A percentile compares a stretch with the other conserved stretches of the same genome.
phyloP scores from a whole-genome alignment of 495 filamentous ascomycete species.

The Tuber brumale region DNA sequence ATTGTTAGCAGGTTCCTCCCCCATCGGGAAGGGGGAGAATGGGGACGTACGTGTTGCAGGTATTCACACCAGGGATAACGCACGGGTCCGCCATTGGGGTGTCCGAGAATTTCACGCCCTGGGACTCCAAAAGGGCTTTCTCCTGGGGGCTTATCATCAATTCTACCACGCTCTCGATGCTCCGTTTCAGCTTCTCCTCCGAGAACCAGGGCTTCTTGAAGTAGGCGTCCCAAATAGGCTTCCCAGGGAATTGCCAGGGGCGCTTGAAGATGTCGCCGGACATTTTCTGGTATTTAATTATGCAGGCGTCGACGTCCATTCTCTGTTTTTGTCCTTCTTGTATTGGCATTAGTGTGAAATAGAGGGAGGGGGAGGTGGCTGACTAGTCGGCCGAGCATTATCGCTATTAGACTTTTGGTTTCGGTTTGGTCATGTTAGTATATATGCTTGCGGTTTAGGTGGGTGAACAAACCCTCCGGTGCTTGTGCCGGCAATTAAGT shows the following conservation, averaged over 20 bases:
- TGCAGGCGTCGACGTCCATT: slow-evolving; percentile 42
- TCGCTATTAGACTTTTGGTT: slow-evolving; percentile 40
- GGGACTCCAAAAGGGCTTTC: slow-evolving; percentile 13
- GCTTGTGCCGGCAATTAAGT: slow-evolving; percentile 44
- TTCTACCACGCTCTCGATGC: slow-evolving; percentile 26
- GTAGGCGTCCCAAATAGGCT: slow-evolving; percentile 25
- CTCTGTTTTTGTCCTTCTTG: slow-evolving; percentile 4
- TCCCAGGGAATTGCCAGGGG: slow-evolving; percentile 34
- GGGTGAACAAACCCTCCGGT: slow-evolving; percentile 43
- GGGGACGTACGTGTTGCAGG: slow-evolving; percentile 20
- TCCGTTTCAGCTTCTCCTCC: slow-evolving; percentile 23
- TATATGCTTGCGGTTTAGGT: neutral
- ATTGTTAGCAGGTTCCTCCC: neutral
- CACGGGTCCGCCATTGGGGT: slow-evolving; percentile 16
- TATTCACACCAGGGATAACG: neutral
- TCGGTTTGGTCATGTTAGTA: slow-evolving; percentile 7
- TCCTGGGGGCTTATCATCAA: slow-evolving; percentile 23
- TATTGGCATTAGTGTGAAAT: neutral
- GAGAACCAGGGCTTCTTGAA: slow-evolving; percentile 32
- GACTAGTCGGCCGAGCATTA: slow-evolving; percentile 43
- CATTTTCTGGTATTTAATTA: slow-evolving; percentile 41
- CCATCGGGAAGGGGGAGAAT: neutral
- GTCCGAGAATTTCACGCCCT: slow-evolving; percentile 8
- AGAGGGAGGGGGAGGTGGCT: slow-evolving; percentile 13
- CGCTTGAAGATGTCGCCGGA: slow-evolving; percentile 41